A percentile compares a stretch with the other conserved stretches of the same genome.
Evolutionary conservation across 2,329 filamentous ascomycete species (phyloP).

Genomic region (Ophiostoma sp.): DNA sequence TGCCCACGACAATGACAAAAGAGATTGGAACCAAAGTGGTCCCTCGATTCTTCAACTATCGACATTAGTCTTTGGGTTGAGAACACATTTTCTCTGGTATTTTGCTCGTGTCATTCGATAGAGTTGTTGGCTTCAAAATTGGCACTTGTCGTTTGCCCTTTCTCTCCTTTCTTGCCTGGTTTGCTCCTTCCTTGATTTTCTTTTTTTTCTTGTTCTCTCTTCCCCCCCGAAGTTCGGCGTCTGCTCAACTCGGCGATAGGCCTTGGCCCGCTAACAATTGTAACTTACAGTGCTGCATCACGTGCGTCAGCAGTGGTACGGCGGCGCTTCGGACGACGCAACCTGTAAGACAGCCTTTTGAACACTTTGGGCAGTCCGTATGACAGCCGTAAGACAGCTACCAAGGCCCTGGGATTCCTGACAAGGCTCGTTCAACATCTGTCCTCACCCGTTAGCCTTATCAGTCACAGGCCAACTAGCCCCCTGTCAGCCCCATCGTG

Average conservation of each 20-base stretch:
- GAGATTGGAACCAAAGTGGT: background rate
- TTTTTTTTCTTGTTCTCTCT: no score
- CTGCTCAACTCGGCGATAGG: no score
- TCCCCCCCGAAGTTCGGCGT: background rate
- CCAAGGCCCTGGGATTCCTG: constrained; percentile 2
- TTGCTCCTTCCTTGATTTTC: no score
- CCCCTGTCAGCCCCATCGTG: background rate
- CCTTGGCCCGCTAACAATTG: background rate
- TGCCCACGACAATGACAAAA: background rate
- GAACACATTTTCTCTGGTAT: background rate
- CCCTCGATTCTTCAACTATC: background rate
- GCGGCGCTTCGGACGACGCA: background rate
- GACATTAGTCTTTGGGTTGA: background rate
- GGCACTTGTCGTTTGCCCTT: no score
- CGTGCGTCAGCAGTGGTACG: background rate
- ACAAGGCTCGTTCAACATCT: background rate
- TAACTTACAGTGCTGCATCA: background rate
- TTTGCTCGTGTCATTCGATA: background rate
- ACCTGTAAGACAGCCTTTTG: background rate
- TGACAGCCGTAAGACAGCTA: background rate
- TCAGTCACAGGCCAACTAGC: background rate
- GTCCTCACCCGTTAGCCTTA: background rate
- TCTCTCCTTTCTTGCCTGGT: no score
- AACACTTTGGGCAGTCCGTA: background rate
- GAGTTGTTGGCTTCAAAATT: background rate